Base-by-base conservation (phyloP, 306 rosid genomes). In the Trifolium pratense region DNA sequence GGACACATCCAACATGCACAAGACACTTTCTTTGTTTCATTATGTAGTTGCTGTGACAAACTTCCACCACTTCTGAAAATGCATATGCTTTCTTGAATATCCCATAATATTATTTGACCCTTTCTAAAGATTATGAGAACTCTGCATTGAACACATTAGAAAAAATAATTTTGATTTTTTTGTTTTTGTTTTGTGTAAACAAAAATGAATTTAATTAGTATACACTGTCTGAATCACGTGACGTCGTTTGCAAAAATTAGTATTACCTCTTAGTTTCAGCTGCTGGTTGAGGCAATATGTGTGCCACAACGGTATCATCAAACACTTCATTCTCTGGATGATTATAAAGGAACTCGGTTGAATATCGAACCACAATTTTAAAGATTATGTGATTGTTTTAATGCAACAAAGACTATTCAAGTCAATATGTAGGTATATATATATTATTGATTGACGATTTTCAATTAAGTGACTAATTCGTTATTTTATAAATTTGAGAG, bases 1-100 rank as follows among this genome's bases (percentile, higher is more conserved):
- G 93, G 92, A 77, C 97, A 93, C 56, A 80, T 92, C 97, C 98
- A 93, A 73, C 98, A 89, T 61, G 96, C 98, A 69, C 86, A 81
- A 58, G 97, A 89, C 37, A 85, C 97, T 73, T 86, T 89, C 84
- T 82, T 91, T 66, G 90, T 71, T 84, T 88, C 98, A 55, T 78
- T 84, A 60, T 85, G 49, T 5, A 78, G 71, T 49, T 88, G 48
- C 45, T 81, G 96, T 72, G 74, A 74, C 57, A 69, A 17, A 37
- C 68, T 87, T 71, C 89, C 90, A 14, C 90, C 94, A 8, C 91
- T 86, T 71, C 85, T 85, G 85, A 82, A 84, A 57, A 88, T 63
- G 26, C 86, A 40, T 81, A 63, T 85, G 86, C 91, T 89, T 79
- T 91, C 92, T 75, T 76, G 74, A 75, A 91, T 80, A 45, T 87